Conservation (phyloP, 306 rosid species). For the Luffa aegyptiaca region DNA sequence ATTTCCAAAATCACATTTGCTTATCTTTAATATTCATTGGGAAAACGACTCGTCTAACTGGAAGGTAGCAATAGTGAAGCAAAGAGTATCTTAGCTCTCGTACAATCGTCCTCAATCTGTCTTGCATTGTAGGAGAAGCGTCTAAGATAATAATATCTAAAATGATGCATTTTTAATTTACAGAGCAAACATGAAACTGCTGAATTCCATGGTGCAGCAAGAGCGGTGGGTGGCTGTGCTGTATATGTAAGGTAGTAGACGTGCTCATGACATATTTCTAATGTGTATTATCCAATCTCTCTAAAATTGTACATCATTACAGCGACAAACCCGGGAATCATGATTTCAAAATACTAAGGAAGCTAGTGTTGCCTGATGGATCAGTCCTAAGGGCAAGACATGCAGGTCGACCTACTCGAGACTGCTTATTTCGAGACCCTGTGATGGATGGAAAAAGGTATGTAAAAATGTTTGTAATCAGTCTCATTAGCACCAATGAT, state of each 20-base stretch:
- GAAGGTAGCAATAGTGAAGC: neutral
- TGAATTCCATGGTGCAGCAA: conserved; percentile 73
- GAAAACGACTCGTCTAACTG: neutral
- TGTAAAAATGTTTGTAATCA: neutral
- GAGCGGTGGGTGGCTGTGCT: conserved; percentile 79
- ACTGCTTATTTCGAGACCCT: conserved; percentile 55
- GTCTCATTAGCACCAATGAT: neutral
- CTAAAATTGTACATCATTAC: neutral
- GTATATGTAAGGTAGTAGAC: conserved; percentile 51
- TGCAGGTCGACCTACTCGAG: conserved; percentile 68
- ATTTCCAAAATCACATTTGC: neutral
- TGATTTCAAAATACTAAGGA: conserved; percentile 51
- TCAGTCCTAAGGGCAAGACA: conserved; percentile 52
- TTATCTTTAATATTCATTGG: neutral
- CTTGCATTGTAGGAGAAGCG: neutral
- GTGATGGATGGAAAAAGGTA: conserved; percentile 53
- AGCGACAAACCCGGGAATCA: conserved; percentile 69
- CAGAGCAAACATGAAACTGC: conserved; percentile 67
- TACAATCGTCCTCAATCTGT: neutral
- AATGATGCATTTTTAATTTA: neutral
- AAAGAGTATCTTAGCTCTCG: neutral
- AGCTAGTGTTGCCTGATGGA: conserved; percentile 56
- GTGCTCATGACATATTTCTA: neutral
- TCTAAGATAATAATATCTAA: neutral
- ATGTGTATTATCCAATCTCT: neutral